Percentiles rank a stretch among this genome's conserved stretches.
Evolutionary conservation across 2,329 filamentous ascomycete species (phyloP).

Genomic region (Fusarium oxysporum): DNA sequence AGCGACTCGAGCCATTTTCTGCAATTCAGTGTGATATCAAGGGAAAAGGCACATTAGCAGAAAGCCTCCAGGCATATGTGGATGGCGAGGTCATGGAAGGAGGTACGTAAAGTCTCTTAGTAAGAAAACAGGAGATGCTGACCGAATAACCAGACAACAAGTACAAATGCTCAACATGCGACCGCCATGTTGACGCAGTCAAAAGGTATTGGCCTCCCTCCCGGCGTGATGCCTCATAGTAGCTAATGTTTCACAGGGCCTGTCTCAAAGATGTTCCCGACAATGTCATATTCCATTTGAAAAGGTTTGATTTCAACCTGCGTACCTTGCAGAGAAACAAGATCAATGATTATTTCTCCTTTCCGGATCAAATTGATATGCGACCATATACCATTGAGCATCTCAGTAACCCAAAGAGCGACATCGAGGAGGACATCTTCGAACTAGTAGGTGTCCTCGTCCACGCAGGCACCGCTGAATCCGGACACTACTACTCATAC

Average conservation of each 20-base stretch:
- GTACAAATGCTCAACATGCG: conserved; percentile 94
- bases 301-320: conserved; percentile 85
- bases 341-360: conserved; percentile 95
- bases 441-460: conserved; percentile 96
- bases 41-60: conserved; percentile 83
- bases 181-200: conserved; percentile 89
- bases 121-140: background rate
- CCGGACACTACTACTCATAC: conserved; percentile 97
- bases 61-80: conserved; percentile 94
- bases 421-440: conserved; percentile 78
- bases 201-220: conserved; percentile 71
- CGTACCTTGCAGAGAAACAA: conserved; percentile 84
- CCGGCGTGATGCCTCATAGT: background rate
- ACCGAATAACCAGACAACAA: conserved; percentile 79
- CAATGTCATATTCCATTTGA: conserved; percentile 95
- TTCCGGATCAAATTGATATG: conserved; percentile 87
- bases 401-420: conserved; percentile 71
- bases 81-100: conserved; percentile 97
- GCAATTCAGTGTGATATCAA: conserved; percentile 97
- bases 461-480: conserved; percentile 91
- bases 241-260: conserved; percentile 63
- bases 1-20: conserved; percentile 89
- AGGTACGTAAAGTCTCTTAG: conserved; percentile 57
- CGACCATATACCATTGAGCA: conserved; percentile 89
- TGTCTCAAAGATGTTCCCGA: conserved; percentile 94